Conservation (phyloP, 1,139 yeast genomes). For the Kluyveromyces sp. region DNA sequence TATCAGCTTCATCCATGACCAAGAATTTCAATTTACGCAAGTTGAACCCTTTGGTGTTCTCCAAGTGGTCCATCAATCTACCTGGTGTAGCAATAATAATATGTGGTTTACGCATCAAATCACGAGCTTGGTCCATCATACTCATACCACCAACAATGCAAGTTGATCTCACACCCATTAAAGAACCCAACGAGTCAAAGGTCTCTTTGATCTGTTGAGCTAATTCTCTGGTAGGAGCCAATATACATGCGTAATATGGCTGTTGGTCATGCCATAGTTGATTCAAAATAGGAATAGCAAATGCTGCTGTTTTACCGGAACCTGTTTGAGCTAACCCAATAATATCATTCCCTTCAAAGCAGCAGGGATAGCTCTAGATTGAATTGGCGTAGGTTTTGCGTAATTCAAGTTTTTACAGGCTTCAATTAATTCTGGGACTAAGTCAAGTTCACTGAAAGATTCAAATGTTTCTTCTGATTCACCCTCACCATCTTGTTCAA, state of each 20-base stretch:
- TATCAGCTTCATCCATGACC: conserved; percentile 96
- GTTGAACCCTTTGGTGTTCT: conserved; percentile 87
- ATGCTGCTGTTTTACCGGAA: conserved; percentile 81
- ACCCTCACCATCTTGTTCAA: conserved; percentile 5
- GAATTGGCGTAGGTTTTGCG: conserved; percentile 81
- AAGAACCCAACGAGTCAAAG: conserved; percentile 84
- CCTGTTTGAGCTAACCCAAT: conserved; percentile 82
- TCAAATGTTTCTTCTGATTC: conserved; percentile 22
- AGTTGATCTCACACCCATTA: conserved; percentile 81
- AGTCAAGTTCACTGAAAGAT: conserved; percentile 42
- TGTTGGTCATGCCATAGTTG: conserved; percentile 82
- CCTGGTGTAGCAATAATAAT: conserved; percentile 96
- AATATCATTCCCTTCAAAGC: conserved; percentile 75
- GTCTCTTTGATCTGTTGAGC: conserved; percentile 95
- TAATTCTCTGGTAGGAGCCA: conserved; percentile 95
- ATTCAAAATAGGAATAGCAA: conserved; percentile 85
- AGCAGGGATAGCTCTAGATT: conserved; percentile 83
- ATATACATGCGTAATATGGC: conserved; percentile 80
- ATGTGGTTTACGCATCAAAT: conserved; percentile 89
- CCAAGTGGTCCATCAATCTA: conserved; percentile 89
- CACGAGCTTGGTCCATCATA: conserved; percentile 95
- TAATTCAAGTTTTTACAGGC: conserved; percentile 64
- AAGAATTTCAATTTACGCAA: conserved; percentile 71
- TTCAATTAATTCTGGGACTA: conserved; percentile 76
- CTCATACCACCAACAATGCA: conserved; percentile 98